Evolutionary conservation across 2,329 filamentous ascomycete genomes (phyloP).

Genomic region (Fusarium scirpi): DNA sequence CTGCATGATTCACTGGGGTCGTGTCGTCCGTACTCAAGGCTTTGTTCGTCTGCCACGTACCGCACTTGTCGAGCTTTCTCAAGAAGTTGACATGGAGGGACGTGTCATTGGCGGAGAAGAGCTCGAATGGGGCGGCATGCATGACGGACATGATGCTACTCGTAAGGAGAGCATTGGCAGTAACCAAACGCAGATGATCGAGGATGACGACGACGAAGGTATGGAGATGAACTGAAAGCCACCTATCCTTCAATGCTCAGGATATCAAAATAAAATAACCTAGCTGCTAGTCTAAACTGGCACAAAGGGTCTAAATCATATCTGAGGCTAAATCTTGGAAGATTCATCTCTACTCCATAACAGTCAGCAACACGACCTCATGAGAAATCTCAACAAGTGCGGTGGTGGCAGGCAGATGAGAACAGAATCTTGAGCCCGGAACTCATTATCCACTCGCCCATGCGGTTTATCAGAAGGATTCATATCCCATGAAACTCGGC

Average conservation of each 20-base stretch:
- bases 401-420: too few relatives aligned
- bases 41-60: conserved; percentile 84
- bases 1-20: conserved; percentile 94
- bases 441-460: background rate
- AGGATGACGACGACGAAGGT: conserved; percentile 72
- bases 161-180: conserved; percentile 72
- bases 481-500: conserved; percentile 3
- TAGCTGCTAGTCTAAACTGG: too few relatives aligned
- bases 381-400: too few relatives aligned
- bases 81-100: conserved; percentile 94
- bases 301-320: too few relatives aligned
- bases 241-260: background rate
- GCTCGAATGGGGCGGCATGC: conserved; percentile 67
- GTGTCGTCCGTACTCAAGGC: conserved; percentile 88
- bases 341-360: too few relatives aligned
- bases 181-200: conserved; percentile 67
- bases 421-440: too few relatives aligned
- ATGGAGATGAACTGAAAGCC: conserved; percentile 66
- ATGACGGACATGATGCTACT: conserved; percentile 54
- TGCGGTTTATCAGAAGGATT: background rate
- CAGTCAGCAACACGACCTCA: too few relatives aligned
- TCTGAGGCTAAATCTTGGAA: too few relatives aligned
- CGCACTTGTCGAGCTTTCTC: conserved; percentile 89
- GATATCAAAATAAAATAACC: too few relatives aligned
- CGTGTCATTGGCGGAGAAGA: conserved; percentile 90